Evolutionary conservation across 2,329 filamentous ascomycete genomes (phyloP).

Genomic region (Aspergillus oerlinghausenensis): DNA sequence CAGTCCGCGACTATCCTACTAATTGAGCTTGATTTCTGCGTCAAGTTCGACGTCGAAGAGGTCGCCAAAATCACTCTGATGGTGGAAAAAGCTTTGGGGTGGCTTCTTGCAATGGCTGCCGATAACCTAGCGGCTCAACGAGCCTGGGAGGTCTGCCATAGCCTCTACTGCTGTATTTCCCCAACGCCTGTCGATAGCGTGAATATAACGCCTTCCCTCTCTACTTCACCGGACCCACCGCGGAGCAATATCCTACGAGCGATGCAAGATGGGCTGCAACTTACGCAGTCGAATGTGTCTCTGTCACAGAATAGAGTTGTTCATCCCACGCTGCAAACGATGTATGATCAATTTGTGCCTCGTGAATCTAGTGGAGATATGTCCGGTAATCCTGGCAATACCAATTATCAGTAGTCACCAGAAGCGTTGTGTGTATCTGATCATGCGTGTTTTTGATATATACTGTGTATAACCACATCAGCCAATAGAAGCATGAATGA

Average conservation of each 20-base stretch:
- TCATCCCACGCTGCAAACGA: background rate
- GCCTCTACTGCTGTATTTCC: background rate
- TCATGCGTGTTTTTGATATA: background rate
- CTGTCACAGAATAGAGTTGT: background rate
- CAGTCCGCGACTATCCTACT: background rate
- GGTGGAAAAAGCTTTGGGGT: background rate
- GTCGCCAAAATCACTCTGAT: background rate
- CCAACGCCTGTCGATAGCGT: background rate
- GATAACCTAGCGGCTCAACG: background rate
- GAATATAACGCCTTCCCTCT: background rate
- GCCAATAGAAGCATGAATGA: background rate
- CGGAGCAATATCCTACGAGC: background rate
- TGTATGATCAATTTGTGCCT: background rate
- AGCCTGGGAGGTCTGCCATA: background rate
- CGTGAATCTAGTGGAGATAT: background rate
- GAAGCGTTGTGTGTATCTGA: background rate
- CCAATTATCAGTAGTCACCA: background rate
- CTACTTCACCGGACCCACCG: background rate
- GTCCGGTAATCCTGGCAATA: background rate
- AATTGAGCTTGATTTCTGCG: background rate
- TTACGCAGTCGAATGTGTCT: background rate
- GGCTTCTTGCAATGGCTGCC: background rate
- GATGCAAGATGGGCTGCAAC: background rate
- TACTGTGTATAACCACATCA: background rate
- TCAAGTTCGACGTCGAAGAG: background rate